Conservation (phyloP, 2,329 filamentous ascomycete species). For the Neodidymelliopsis sp. region DNA sequence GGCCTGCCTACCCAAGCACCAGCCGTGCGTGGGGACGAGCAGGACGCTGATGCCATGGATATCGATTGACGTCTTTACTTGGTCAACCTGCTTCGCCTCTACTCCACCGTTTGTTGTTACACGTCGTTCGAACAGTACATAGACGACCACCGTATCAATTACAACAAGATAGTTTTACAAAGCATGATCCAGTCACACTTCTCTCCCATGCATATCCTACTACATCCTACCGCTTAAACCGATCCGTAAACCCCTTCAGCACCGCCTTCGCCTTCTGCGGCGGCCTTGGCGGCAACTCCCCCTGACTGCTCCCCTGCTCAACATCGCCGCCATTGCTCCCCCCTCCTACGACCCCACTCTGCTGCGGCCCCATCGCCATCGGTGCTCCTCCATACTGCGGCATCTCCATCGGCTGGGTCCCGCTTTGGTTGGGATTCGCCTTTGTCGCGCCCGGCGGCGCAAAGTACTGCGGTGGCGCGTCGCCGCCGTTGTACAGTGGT, state of each 20-base stretch:
- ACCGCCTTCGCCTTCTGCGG: constrained; percentile 41
- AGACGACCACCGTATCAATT: constrained; percentile 6
- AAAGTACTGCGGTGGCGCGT: constrained; percentile 46
- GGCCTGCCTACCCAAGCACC: constrained; percentile 14
- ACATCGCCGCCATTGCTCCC: constrained; percentile 20
- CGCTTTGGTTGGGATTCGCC: constrained; percentile 34
- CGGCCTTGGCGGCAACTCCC: constrained; percentile 37
- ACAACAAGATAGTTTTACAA: constrained; percentile 7
- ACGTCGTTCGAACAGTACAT: too few species aligned
- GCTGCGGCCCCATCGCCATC: constrained; percentile 31
- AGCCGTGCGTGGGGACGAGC: constrained; percentile 2
- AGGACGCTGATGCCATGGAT: constrained; percentile 72
- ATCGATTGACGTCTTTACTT: constrained; percentile 56
- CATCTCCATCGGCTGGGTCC: constrained; percentile 33
- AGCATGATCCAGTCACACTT: constrained; percentile 43
- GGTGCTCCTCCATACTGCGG: constrained; percentile 30
- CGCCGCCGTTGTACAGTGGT: constrained; percentile 43
- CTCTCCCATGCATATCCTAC: neutral
- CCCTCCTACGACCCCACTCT: constrained; percentile 39
- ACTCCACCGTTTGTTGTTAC: too few species aligned
- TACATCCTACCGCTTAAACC: constrained; percentile 35
- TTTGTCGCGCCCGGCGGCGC: constrained; percentile 44
- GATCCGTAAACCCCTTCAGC: constrained; percentile 36
- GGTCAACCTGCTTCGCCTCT: neutral
- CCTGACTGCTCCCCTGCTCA: constrained; percentile 22